Percentiles rank a stretch among this genome's conserved stretches.
Evolutionary conservation across 2,329 filamentous ascomycete genomes (phyloP).

Genomic region (Fusarium cyanostomum): DNA sequence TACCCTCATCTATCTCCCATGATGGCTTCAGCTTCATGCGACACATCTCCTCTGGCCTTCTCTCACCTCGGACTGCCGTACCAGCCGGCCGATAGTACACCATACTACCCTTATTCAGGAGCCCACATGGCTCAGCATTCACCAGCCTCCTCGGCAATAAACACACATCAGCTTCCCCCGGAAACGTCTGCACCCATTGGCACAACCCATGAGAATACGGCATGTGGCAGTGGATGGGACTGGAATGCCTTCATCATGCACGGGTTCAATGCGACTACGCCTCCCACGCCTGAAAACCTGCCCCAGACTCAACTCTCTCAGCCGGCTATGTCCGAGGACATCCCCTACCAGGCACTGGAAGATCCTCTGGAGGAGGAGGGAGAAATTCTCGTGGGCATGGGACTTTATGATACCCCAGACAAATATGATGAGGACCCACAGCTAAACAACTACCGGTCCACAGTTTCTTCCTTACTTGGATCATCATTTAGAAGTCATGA

Average conservation of each 20-base stretch:
- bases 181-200: conserved; percentile 46
- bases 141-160: conserved; percentile 41
- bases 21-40: conserved; percentile 64
- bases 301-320: conserved; percentile 61
- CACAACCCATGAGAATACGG: conserved; percentile 10
- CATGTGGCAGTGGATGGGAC: conserved; percentile 38
- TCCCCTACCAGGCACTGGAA: conserved; percentile 60
- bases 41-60: conserved; percentile 66
- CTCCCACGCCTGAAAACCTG: conserved; percentile 69
- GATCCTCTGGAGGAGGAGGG: conserved; percentile 65
- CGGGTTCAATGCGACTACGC: conserved; percentile 60
- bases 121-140: conserved; percentile 50
- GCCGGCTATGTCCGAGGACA: conserved; percentile 60
- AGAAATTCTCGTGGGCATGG: conserved; percentile 83
- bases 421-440: conserved; percentile 60
- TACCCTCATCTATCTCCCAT: conserved; percentile 61
- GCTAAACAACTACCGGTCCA: conserved; percentile 64
- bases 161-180: conserved; percentile 26
- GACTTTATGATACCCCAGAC: conserved; percentile 79
- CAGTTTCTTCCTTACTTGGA: conserved; percentile 64
- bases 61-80: conserved; percentile 64
- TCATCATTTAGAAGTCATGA: conserved; percentile 56
- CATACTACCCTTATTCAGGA: conserved; percentile 53
- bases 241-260: conserved; percentile 60
- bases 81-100: conserved; percentile 49